phyloP scores from a whole-genome alignment of 1,139 yeast species.

The Magnusiomyces sp. region DNA sequence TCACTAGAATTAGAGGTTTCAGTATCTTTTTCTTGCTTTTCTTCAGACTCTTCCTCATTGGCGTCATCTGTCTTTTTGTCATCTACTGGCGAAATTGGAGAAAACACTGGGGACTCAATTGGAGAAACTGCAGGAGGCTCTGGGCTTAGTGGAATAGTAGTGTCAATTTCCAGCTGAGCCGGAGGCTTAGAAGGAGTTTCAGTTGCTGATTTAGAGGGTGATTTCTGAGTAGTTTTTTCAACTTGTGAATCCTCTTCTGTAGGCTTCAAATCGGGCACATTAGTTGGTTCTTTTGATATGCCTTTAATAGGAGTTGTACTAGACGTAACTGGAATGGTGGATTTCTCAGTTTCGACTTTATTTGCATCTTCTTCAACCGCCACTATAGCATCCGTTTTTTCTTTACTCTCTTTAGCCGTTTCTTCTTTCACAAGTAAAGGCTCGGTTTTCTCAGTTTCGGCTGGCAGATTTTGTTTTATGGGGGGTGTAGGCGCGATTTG shows the following conservation, averaged over 20 bases:
- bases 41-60: not conserved
- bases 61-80: not conserved
- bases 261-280: not conserved
- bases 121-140: not conserved
- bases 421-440: not conserved
- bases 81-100: not conserved
- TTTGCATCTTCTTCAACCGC: not conserved
- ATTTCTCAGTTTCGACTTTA: not conserved
- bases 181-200: not conserved
- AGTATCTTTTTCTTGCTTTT: not conserved
- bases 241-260: not conserved
- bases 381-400: not conserved
- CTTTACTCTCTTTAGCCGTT: not conserved
- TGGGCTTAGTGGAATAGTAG: not conserved
- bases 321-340: constrained; percentile 1
- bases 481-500: too few relatives aligned
- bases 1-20: not conserved
- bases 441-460: not conserved
- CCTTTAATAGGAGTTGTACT: not conserved
- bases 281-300: not conserved
- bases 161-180: too few relatives aligned
- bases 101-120: not conserved
- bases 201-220: constrained; percentile 1
- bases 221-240: not conserved
- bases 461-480: too few relatives aligned